A percentile compares a stretch with the other conserved stretches of the same genome.
These are phyloP conservation scores for Mycena belliarum DNA, from an alignment of 768 basidiomycete genomes.

Conservation along the genomic window DNA sequence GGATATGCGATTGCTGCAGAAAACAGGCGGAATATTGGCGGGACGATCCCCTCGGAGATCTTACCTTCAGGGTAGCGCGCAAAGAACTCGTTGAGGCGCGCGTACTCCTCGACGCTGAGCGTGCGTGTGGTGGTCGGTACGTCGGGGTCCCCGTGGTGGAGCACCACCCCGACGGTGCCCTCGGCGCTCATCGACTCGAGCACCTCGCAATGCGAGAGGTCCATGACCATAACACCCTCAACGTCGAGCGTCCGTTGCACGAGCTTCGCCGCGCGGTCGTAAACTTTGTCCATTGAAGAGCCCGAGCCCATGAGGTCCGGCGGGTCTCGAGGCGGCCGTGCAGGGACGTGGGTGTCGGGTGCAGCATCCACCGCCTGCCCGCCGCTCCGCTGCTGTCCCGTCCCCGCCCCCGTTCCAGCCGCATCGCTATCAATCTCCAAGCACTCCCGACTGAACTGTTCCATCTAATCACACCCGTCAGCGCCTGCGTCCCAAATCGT, in stretches of 20 bases:
- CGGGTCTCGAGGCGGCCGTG: neutral
- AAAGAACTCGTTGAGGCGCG: conserved; percentile 76
- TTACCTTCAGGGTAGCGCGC: conserved; percentile 80
- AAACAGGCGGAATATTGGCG: conserved; percentile 80
- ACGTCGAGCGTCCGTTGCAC: conserved; percentile 90
- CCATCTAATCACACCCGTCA: conserved; percentile 60
- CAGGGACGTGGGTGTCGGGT: neutral
- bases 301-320: conserved; percentile 36
- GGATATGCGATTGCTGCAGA: conserved; percentile 71
- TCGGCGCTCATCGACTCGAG: conserved; percentile 68
- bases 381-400: too few relatives aligned
- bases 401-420: conserved; percentile 20
- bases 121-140: conserved; percentile 52
- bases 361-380: too few relatives aligned
- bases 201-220: conserved; percentile 89
- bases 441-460: conserved; percentile 92
- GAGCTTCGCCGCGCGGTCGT: conserved; percentile 86
- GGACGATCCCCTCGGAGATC: conserved; percentile 85
- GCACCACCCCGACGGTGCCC: conserved; percentile 63
- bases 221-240: conserved; percentile 90
- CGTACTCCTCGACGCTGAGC: conserved; percentile 72
- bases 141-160: conserved; percentile 68
- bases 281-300: conserved; percentile 81
- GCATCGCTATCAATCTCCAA: conserved; percentile 80
- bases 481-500: neutral